Conservation (phyloP, 2,329 filamentous ascomycete genomes). For the Gliomastix tumulicola region DNA sequence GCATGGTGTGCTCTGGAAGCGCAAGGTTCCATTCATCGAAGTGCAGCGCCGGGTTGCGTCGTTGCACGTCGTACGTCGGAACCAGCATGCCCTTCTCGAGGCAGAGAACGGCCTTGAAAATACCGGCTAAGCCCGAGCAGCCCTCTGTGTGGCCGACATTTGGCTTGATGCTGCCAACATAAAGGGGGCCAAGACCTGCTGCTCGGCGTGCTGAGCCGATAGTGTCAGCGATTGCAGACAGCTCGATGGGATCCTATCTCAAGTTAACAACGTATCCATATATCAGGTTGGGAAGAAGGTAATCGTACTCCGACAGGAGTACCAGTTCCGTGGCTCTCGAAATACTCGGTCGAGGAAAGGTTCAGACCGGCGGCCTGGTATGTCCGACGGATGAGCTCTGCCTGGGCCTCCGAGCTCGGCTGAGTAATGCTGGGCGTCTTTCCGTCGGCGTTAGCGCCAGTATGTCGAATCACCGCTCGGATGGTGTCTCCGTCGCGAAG, state of each 20-base stretch:
- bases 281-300: conserved; percentile 9
- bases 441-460: conserved; percentile 26
- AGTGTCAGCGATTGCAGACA: not conserved
- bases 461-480: conserved; percentile 19
- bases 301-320: conserved; percentile 38
- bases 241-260: conserved; percentile 9
- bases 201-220: conserved; percentile 20
- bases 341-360: conserved; percentile 25
- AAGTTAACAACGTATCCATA: conserved; percentile 17
- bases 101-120: conserved; percentile 9
- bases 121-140: conserved; percentile 9
- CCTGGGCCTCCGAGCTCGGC: conserved; percentile 34
- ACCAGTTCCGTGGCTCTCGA: conserved; percentile 44
- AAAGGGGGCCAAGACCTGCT: conserved; percentile 6
- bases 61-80: conserved; percentile 9
- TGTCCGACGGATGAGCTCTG: conserved; percentile 26
- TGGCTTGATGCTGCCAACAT: conserved; percentile 13
- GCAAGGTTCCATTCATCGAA: conserved; percentile 20
- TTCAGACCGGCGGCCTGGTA: conserved; percentile 28
- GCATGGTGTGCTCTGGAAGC: not conserved
- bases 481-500: conserved; percentile 42
- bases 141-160: conserved; percentile 13
- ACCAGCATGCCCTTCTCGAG: conserved; percentile 9
- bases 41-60: conserved; percentile 5
- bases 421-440: conserved; percentile 35